Conservation (phyloP, 768 basidiomycete genomes). For the Serendipita sp. region DNA sequence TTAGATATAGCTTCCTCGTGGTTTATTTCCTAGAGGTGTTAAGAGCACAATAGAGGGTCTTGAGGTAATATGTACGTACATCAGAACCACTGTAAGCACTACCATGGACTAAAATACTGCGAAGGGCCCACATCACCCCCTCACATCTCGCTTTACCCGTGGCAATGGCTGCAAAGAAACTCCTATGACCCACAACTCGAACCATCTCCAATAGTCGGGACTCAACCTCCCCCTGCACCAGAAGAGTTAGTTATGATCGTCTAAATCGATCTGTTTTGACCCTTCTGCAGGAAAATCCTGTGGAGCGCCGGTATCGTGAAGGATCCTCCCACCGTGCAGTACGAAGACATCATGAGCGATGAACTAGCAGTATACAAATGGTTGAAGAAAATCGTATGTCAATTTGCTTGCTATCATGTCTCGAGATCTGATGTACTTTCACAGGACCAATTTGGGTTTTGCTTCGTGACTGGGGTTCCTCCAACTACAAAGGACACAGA, state of each 20-base stretch:
- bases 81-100: background rate
- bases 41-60: slow-evolving; percentile 46
- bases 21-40: slow-evolving; percentile 48
- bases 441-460: slow-evolving; percentile 79
- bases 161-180: slow-evolving; percentile 63
- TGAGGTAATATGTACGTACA: slow-evolving; percentile 50
- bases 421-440: background rate
- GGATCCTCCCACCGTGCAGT: slow-evolving; percentile 56
- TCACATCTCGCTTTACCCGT: slow-evolving; percentile 76
- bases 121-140: slow-evolving; percentile 40
- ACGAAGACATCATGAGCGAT: slow-evolving; percentile 57
- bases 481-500: slow-evolving; percentile 73
- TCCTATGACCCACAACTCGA: slow-evolving; percentile 54
- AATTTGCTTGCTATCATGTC: slow-evolving; percentile 4
- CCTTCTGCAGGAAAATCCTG: slow-evolving; percentile 37
- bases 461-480: slow-evolving; percentile 69
- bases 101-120: background rate
- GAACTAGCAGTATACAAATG: slow-evolving; percentile 61
- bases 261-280: background rate
- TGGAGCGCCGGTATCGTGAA: slow-evolving; percentile 70
- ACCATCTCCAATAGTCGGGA: background rate
- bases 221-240: slow-evolving; percentile 11
- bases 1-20: slow-evolving; percentile 46
- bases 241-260: slow-evolving; percentile 29
- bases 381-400: slow-evolving; percentile 60